Evolutionary conservation across 352 stramenopile species (phyloP), one percentile per base, ranked within the genome.

Genomic region (Phytopythium chamaehyphon): DNA sequence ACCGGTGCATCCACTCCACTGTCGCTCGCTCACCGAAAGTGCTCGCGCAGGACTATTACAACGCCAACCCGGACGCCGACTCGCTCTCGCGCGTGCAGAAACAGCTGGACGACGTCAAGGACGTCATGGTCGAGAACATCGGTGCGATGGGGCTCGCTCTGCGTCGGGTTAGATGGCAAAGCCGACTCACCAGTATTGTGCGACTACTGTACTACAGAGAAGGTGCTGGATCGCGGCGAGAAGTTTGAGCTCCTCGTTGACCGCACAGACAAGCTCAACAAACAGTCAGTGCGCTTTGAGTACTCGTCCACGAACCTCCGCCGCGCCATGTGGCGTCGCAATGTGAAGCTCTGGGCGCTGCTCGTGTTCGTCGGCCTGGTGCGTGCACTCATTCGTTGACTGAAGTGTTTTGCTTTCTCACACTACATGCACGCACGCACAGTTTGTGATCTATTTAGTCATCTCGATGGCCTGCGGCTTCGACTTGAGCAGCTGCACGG

Each of bases 51-150:
- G 83, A 94, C 40, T 92, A 89, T 31, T 94, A 90, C 64, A 94
- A 92, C 54, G 75, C 81, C 11, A 80, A 93, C 52, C 88, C 94
- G 5, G 82, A 97, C 31, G 84, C 95, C 22, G 95, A 98, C 69
- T 90, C 88, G 52, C 86, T 98, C 51, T 88, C 83, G 23, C 62
- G 73, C 3, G 94, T 99, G 26, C 89, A 98, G 68, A 85, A 88
- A 59, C 94, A 99, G 77, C 93, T 99, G 51, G 95, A 98, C 61
- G 91, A 98, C 44, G 96, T 99, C 3, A 99, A 98, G 64, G 91
- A 97, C 62, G 90, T 98, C 48, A 99, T 99, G 95, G 88, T 99
- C 31, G 88, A 99, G 64, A 99, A 99, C 68, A 99, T 99, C 62
- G 76, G 77, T 86, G 54, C 47, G 69, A 33, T 33, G 5, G 28